Base-by-base conservation (phyloP, 306 rosid genomes). In the Dalbergia cultrata region DNA sequence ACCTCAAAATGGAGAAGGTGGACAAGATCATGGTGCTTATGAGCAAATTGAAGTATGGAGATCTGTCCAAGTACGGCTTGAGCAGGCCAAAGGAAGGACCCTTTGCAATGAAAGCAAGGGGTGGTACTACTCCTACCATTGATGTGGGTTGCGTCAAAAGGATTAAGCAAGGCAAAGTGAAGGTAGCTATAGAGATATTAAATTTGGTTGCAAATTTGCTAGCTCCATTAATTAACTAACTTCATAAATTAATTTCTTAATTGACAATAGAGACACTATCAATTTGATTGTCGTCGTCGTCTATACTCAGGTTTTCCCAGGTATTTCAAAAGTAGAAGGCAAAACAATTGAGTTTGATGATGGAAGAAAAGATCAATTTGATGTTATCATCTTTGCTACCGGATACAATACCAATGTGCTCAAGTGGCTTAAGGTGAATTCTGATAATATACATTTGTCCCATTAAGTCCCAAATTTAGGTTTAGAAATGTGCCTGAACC, bases 321-420 rank as follows among this genome's bases (percentile, higher is more conserved):
- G 61, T 3, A 50, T 90, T 6, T 59, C 82, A 53, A 57, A 33
- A 14, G 71, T 90, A 21, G 60, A 78, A 34, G 85, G 82, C 7
- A 63, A 74, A 12, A 35, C 3, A 0, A 34, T 83, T 18, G 78
- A 81, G 37, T 90, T 92, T 65, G 88, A 56, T 0, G 79, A 92
- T 69, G 93, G 92, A 17, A 45, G 19, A 43, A 8, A 5, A 5
- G 72, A 58, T 16, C 39, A 43, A 35, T 89, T 84, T 72, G 95
- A 90, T n/a, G 79, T 79, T 2, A 92, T 92, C 16, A 41, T 92
- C 50, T 90, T 92, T 74, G 93, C 97, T 5, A 92, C 97, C 0
- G 97, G 95, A 41, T 92, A 90, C 71, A 88, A 26, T 39, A 87
- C 74, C 85, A 86, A 81, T 5, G 93, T 92, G 64, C 59, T 70